These are phyloP conservation scores for Citropsis articulata DNA, from an alignment of 345 rosid species.

Conservation along the genomic window DNA sequence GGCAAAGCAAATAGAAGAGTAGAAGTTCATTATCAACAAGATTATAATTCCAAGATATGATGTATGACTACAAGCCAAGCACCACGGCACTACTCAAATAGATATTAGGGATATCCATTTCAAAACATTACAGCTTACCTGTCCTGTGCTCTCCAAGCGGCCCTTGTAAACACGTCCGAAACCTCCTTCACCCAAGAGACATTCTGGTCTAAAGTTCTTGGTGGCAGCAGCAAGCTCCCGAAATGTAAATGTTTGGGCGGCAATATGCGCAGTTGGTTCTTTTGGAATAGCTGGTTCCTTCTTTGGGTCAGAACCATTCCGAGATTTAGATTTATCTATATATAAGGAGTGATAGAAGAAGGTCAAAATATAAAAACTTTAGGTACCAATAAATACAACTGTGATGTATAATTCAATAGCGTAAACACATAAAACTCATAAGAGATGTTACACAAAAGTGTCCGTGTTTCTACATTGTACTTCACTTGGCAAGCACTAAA, in stretches of 20 bases:
- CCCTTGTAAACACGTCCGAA: constrained; percentile 96
- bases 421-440: not conserved
- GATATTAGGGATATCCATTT: not conserved
- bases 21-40: not conserved
- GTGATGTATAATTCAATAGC: not conserved
- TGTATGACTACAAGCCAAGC: not conserved
- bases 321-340: constrained; percentile 76
- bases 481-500: not conserved
- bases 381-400: not conserved
- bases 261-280: constrained; percentile 70
- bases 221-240: constrained; percentile 89
- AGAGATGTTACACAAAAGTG: not conserved
- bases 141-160: constrained; percentile 84
- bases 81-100: not conserved
- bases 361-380: not conserved
- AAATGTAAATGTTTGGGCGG: constrained; percentile 93
- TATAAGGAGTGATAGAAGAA: constrained; percentile 7
- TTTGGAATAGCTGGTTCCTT: constrained; percentile 67
- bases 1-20: not conserved
- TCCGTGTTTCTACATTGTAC: not conserved
- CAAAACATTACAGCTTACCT: constrained; percentile 42
- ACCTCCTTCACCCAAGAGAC: constrained; percentile 92
- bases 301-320: constrained; percentile 59
- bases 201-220: constrained; percentile 75
- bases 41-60: not conserved